phyloP scores from a whole-genome alignment of 1,284 basidiomycete species.

The Rhodotorula sp. region DNA sequence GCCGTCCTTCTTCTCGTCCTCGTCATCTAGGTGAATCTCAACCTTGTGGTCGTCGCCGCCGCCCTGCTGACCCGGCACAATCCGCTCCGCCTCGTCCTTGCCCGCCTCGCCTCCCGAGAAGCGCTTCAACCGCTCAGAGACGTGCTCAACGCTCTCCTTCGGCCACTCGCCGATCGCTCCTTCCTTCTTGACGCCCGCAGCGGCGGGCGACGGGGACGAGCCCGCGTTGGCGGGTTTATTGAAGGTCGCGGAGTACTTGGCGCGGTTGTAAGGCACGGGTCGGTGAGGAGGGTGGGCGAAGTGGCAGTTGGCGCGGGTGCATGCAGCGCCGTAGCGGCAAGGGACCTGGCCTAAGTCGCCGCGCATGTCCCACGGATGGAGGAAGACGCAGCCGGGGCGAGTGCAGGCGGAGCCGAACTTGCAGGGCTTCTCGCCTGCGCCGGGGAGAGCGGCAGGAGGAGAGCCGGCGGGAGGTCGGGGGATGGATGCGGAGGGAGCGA shows the following conservation, averaged over 20 bases:
- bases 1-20: conserved; percentile 19
- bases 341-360: conserved; percentile 41
- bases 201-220: neutral
- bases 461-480: neutral
- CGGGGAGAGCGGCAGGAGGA: conserved; percentile 24
- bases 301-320: conserved; percentile 62
- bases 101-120: conserved; percentile 23
- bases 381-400: conserved; percentile 66
- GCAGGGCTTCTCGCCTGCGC: conserved; percentile 56
- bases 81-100: conserved; percentile 26
- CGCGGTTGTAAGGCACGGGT: conserved; percentile 2
- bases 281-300: conserved; percentile 77
- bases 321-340: conserved; percentile 72
- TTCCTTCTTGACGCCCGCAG: conserved; percentile 13
- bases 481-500: neutral
- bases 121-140: conserved; percentile 39
- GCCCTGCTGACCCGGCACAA: conserved; percentile 25
- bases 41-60: conserved; percentile 4
- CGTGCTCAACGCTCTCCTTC: conserved; percentile 33
- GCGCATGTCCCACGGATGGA: conserved; percentile 57
- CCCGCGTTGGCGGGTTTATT: conserved; percentile 7
- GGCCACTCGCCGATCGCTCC: conserved; percentile 34
- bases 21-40: conserved; percentile 29
- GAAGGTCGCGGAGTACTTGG: conserved; percentile 29
- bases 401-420: conserved; percentile 70